Base-by-base conservation (phyloP, 441 rosid genomes). In the Mallotus repandus region DNA sequence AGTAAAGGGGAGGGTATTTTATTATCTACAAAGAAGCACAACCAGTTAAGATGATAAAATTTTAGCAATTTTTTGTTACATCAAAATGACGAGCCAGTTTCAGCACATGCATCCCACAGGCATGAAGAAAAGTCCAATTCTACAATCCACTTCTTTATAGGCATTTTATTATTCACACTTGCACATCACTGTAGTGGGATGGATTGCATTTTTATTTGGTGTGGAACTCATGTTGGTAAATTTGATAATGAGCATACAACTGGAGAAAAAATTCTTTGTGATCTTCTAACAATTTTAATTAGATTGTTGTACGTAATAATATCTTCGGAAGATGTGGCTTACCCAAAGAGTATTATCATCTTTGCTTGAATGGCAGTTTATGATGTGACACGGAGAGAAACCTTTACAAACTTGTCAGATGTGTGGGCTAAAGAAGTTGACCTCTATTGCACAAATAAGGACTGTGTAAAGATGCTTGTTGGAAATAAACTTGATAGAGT, bases 341-440 rank as follows among this genome's bases (percentile, higher is more conserved):
- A 46, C n/a, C 43, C 69, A 56, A 15, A 64, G 58, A 29, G 49
- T 55, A 49, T 55, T 9, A 18, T 8, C 7, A 7, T 58, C 8
- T 59, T 66, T 50, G 11, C 65, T 65, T 19, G 76, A 18, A 71
- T 80, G 72, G 38, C 80, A 80, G 84, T 78, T 52, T 81, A 81
- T 56, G 89, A 86, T 70, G 89, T 84, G 63, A 86, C 89, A 22
- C 65, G 81, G 59, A 77, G 87, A 76, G 89, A 86, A 75, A 82
- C 86, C 56, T 86, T 86, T 70, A 79, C 81, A 58, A 82, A 86
- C 74, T 76, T 86, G 45, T 80, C 89, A 59, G 89, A 91, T 74
- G 83, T 81, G 45, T 86, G 89, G 89, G 81, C 84, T 14, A 86
- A 86, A 77, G 89, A 86, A 77, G 81, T 86, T n/a, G 86, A 81